Evolutionary conservation across 345 rosid species (phyloP), one percentile per base, ranked within the genome.

Genomic region (Populus pruinosa): DNA sequence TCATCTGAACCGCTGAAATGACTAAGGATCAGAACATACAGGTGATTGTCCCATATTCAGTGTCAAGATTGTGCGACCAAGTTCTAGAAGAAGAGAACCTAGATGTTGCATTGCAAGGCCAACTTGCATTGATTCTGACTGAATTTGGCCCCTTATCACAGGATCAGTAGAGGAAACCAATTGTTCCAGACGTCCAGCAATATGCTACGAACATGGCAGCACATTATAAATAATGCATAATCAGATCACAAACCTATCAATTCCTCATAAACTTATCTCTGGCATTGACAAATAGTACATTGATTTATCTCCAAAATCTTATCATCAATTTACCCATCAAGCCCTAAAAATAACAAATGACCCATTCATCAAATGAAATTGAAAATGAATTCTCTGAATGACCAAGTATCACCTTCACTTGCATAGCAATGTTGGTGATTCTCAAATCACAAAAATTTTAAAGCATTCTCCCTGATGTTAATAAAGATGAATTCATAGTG

Each of bases 21-120:
- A 77, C 53, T 25, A 25, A 44, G 63, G 23, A 66, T 4, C 61
- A 77, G 67, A 25, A 27, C 90, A 76, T 84, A 95, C 99, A 75
- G 93, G 91, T 82, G 97, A 87, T 68, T 84, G 87, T 81, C 93
- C 91, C 97, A 92, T 88, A 29, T 91, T 93, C 89, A 95, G 73
- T 2, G 93, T 88, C 85, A 93, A 82, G 64, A 93, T 86, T 13
- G 93, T 89, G 66, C 99, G 94, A 55, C 99, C 99, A 84, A 96
- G 96, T 92, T 96, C 99, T 77, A 93, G 87, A 75, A 96, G 85
- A 61, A 96, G 91, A 67, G 99, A 90, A 73, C 97, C 99, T 71
- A 93, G 73, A 84, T 93, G 93, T 79, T 91, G 98, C 97, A 91
- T 88, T 67, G 92, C 88, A 75, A 89, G 84, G 56, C 99, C 98